Evolutionary conservation across 2,329 filamentous ascomycete genomes (phyloP), one percentile per base, ranked within the genome.

Genomic region (Colletotrichum sp.): DNA sequence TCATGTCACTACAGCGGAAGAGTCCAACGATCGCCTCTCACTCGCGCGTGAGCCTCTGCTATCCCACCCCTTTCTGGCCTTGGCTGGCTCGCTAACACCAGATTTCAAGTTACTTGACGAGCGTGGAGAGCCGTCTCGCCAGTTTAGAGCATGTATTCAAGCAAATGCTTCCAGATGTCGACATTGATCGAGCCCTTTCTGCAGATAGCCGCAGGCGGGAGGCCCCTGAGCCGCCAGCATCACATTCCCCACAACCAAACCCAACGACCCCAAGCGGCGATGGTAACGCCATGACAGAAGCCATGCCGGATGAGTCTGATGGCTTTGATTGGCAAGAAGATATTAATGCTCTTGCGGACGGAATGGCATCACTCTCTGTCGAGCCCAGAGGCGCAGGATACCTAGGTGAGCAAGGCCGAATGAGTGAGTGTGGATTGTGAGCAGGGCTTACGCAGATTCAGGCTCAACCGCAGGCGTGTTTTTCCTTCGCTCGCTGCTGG

Each of bases 361-460:
- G 83, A 22, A 84, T 84, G 82, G 83, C 83, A 16, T 80, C 83
- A 3, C 71, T 85, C 16, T 82, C 83, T 4, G 81, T 85, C n/a
- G 80, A 84, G 28, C 82, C 82, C 2, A 82, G 80, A 44, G 83
- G 83, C 11, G 78, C 82, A 16, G 83, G 83, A 8, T 85, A 84
- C 75, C 74, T 85, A 22, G 81, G 80, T 79, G 39, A 63, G 71
- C 48, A 22, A 34, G 8, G 30, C 39, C 64, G 11, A 22, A 52
- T 4, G 32, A 27, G 8, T 19, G 28, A 79, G 80, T 82, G 57
- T 82, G 81, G 60, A 81, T 81, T 15, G 19, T 48, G 80, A 9
- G 81, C 79, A 11, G 82, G 81, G 9, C 55, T 59, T 11, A 59
- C 55, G 2, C 55, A 59, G 22, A 59, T 28, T 59, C 27, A 59